Base-by-base conservation (phyloP, 1,284 basidiomycete species). In the Ustilago nuda region DNA sequence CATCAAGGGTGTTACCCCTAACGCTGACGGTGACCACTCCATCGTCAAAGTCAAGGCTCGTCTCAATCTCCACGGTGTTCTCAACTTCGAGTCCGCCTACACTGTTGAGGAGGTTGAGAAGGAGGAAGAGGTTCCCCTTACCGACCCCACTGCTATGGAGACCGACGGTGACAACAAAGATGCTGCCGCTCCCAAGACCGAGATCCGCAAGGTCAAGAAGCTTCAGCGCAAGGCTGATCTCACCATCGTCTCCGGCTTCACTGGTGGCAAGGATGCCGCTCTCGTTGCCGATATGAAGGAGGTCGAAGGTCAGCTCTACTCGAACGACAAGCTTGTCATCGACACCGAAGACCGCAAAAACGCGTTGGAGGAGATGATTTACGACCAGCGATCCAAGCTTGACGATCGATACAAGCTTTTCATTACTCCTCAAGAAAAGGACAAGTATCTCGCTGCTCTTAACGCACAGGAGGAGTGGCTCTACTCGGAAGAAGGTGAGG, bases 311-410 rank as follows among this genome's bases (percentile, higher is more conserved):
- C 63, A 84, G 72, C 76, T 85, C 67, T 78, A 82, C 72, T 76
- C 82, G 39, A 82, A 77, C 64, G 84, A 85, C 81, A 85, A 84
- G 80, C 83, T 85, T 45, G 84, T 85, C 56, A 71, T 82, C 41
- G 84, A 85, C 82, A 85, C 84, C 35, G 83, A 84, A 66, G 83
- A 85, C 81, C 79, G 83, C 39, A 84, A 84, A 79, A 85, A 85
- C 57, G 84, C 84, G 5, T 76, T 85, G 51, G 84, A 85, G 66
- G 84, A 85, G 74, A 84, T 79, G 78, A 83, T 85, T 64, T 85
- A 85, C 76, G 84, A 85, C 76, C 81, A 82, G 70, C 84, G 84
- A 58, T 73, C 68, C 65, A 84, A 83, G 76, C 78, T 85, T 58
- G 83, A 84, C 66, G 83, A 84, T 60, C 76, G 82, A n/a, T 79